Evolutionary conservation across 2,329 filamentous ascomycete species (phyloP).

Genomic region (Canariomyces notabilis): DNA sequence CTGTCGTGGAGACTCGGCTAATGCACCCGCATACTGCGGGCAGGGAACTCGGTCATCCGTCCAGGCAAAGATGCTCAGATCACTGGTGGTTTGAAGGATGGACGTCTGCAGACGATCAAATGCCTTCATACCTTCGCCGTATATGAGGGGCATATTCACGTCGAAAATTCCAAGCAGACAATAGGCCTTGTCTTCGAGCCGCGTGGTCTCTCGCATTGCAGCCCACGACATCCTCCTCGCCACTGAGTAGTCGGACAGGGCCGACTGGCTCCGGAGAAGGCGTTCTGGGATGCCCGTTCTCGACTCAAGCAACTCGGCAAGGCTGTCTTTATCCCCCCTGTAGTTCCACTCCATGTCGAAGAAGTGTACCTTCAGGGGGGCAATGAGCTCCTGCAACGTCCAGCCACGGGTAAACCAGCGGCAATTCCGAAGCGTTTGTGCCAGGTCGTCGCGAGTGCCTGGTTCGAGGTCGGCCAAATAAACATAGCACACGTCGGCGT

Average conservation of each 20-base stretch:
- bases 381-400: conserved; percentile 16
- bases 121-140: conserved; percentile 13
- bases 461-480: conserved; percentile 7
- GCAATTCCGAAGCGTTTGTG: not conserved
- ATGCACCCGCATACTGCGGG: not conserved
- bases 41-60: not conserved
- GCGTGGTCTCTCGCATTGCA: not conserved
- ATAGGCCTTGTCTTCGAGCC: conserved; percentile 12
- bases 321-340: not conserved
- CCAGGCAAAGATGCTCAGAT: conserved; percentile 8
- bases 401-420: conserved; percentile 12
- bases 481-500: conserved; percentile 7
- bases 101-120: conserved; percentile 12
- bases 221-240: conserved; percentile 14
- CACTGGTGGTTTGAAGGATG: not conserved
- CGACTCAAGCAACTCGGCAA: not conserved
- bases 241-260: not conserved
- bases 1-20: not conserved
- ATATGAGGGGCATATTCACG: conserved; percentile 16
- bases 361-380: not conserved
- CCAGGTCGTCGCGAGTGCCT: not conserved
- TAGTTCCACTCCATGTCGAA: not conserved
- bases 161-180: conserved; percentile 14
- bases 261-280: not conserved
- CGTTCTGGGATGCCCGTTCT: conserved; percentile 1